phyloP scores from a whole-genome alignment of 257 asterid genomes.

The Cynanchum wilfordii region DNA sequence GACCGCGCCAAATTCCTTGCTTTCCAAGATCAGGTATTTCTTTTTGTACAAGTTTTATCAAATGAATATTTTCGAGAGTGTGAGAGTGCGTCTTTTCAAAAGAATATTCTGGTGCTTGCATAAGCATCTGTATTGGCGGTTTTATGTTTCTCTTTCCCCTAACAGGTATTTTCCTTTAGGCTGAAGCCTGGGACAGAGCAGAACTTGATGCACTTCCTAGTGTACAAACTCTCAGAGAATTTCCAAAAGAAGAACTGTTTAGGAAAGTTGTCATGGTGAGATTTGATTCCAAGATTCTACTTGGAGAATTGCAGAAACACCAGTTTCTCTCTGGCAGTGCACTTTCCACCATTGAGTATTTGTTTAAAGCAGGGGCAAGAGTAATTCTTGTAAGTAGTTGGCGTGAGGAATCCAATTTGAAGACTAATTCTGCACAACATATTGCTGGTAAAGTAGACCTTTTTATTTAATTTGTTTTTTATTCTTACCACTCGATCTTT shows the following conservation, averaged over 20 bases:
- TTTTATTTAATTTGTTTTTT: slow-evolving; percentile 15
- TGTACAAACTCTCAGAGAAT: slow-evolving; percentile 56
- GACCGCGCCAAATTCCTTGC: slow-evolving; percentile 26
- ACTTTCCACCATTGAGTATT: slow-evolving; percentile 57
- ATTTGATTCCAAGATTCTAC: slow-evolving; percentile 50
- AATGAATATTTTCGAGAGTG: background rate
- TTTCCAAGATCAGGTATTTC: slow-evolving; percentile 32
- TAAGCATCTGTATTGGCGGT: slow-evolving; percentile 2
- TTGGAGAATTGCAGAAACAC: slow-evolving; percentile 29
- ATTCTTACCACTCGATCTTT: slow-evolving; percentile 11
- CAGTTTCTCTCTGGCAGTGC: slow-evolving; percentile 34
- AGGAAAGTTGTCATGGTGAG: slow-evolving; percentile 77
- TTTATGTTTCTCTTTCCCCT: background rate
- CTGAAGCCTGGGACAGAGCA: slow-evolving; percentile 24
- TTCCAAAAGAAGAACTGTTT: slow-evolving; percentile 54
- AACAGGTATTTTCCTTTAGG: slow-evolving; percentile 33
- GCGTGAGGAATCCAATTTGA: slow-evolving; percentile 28
- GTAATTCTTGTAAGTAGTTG: slow-evolving; percentile 69
- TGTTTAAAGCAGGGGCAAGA: slow-evolving; percentile 59
- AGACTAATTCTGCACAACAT: slow-evolving; percentile 33
- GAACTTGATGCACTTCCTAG: slow-evolving; percentile 43
- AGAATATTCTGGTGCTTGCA: background rate
- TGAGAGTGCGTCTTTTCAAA: background rate
- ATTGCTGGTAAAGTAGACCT: slow-evolving; percentile 48
- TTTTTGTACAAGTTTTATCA: background rate